Conservation (phyloP, 2,329 filamentous ascomycete genomes). For the Didymella lethalis region DNA sequence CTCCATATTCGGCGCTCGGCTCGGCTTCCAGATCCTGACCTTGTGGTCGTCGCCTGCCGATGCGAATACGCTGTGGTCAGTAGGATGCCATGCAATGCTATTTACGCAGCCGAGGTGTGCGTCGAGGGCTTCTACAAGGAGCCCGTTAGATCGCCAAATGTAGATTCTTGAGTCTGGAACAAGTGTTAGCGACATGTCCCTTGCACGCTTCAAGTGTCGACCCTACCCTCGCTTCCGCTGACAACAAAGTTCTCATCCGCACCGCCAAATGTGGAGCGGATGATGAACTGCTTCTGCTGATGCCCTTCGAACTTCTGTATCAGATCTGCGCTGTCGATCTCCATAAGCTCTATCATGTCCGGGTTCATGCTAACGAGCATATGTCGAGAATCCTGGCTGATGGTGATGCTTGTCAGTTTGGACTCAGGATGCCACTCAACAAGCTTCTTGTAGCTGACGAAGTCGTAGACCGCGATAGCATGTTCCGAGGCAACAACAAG, state of each 20-base stretch:
- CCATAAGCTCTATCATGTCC: constrained; percentile 78
- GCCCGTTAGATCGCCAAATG: constrained; percentile 89
- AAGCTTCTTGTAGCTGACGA: constrained; percentile 74
- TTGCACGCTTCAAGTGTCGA: background rate
- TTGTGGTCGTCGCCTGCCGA: constrained; percentile 87
- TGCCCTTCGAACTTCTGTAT: constrained; percentile 79
- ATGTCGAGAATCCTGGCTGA: constrained; percentile 81
- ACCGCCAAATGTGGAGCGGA: constrained; percentile 84
- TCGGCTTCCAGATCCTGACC: constrained; percentile 75
- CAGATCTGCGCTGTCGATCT: constrained; percentile 75
- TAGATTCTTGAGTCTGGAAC: constrained; percentile 71
- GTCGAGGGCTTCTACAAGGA: constrained; percentile 75
- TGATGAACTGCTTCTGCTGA: constrained; percentile 77
- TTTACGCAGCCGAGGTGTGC: constrained; percentile 85
- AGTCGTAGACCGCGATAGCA: constrained; percentile 83
- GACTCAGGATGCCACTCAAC: constrained; percentile 76
- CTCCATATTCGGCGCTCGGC: constrained; percentile 23
- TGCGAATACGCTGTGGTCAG: constrained; percentile 82
- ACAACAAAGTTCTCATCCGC: constrained; percentile 91
- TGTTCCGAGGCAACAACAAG: constrained; percentile 79
- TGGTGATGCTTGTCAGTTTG: constrained; percentile 78
- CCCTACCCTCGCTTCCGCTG: constrained; percentile 85
- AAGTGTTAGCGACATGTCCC: background rate
- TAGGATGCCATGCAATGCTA: constrained; percentile 87
- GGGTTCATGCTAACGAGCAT: constrained; percentile 84